Evolutionary conservation across 192 early-diverging fungal genomes (phyloP).

Genomic region (Bifiguratus adelaidae): DNA sequence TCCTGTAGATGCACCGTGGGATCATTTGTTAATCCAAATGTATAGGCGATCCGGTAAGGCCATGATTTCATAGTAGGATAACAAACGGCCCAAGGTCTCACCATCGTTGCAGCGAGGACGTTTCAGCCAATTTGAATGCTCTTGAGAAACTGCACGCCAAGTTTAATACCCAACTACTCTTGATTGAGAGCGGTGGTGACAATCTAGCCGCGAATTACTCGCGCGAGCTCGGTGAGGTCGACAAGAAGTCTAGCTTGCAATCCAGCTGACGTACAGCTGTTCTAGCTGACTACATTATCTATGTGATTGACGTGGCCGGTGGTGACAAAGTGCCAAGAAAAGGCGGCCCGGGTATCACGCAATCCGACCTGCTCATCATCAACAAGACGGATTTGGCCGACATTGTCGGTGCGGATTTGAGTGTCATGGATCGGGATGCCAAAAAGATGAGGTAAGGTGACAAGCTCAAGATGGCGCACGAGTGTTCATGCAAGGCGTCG

Average conservation of each 20-base stretch:
- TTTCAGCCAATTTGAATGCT: constrained; percentile 88
- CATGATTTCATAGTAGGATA: neutral
- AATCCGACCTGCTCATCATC: constrained; percentile 88
- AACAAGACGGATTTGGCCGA: constrained; percentile 95
- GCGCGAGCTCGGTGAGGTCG: too few species aligned
- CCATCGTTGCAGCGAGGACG: constrained; percentile 68
- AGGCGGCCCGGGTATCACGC: constrained; percentile 96
- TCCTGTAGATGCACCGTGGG: neutral
- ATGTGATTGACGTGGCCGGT: constrained; percentile 95
- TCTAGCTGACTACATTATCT: constrained; percentile 88
- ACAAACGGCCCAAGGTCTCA: neutral
- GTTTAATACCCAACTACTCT: constrained; percentile 71
- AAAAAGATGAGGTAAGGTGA: constrained; percentile 68
- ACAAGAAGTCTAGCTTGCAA: too few species aligned
- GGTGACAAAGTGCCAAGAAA: constrained; percentile 97
- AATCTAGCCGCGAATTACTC: constrained; percentile 85
- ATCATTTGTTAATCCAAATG: neutral
- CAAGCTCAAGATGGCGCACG: too few species aligned
- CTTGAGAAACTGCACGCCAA: constrained; percentile 80
- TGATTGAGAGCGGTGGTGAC: constrained; percentile 92
- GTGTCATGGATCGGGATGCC: constrained; percentile 87
- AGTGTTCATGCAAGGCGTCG: too few species aligned
- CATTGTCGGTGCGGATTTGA: constrained; percentile 84
- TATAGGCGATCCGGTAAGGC: constrained; percentile 21
- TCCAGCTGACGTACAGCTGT: too few species aligned